These are phyloP conservation scores for Microthlaspi erraticum DNA, from an alignment of 345 rosid species.

Conservation along the genomic window DNA sequence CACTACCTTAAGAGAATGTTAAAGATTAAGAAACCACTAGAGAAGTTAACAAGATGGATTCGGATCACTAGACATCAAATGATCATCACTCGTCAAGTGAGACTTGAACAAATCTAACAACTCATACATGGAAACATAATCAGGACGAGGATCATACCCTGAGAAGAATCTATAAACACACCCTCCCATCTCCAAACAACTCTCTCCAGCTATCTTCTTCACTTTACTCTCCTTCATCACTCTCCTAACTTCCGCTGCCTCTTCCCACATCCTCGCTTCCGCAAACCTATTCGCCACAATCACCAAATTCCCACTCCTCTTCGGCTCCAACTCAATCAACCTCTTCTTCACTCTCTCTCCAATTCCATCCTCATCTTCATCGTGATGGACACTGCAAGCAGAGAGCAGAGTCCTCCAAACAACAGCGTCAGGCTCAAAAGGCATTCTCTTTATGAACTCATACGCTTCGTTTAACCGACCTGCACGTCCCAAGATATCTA, in stretches of 20 bases:
- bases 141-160: conserved; percentile 55
- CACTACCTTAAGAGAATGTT: conserved; percentile 1
- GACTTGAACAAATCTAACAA: conserved; percentile 55
- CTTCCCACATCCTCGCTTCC: conserved; percentile 83
- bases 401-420: conserved; percentile 81
- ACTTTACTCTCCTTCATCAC: conserved; percentile 58
- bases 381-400: conserved; percentile 60
- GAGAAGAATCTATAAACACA: conserved; percentile 64
- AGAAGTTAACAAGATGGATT: background rate
- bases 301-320: conserved; percentile 74
- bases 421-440: conserved; percentile 61
- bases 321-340: conserved; percentile 75
- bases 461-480: conserved; percentile 74
- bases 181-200: conserved; percentile 66
- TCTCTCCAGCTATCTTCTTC: conserved; percentile 76
- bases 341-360: conserved; percentile 58
- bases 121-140: conserved; percentile 42
- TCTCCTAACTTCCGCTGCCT: conserved; percentile 64
- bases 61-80: conserved; percentile 8
- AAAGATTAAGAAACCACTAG: conserved; percentile 10
- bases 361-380: conserved; percentile 48
- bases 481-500: conserved; percentile 75
- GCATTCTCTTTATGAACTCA: conserved; percentile 54
- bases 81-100: conserved; percentile 46
- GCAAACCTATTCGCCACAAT: conserved; percentile 80